Conservation (phyloP, 1,284 basidiomycete genomes). For the Mycosarcoma maydis region DNA sequence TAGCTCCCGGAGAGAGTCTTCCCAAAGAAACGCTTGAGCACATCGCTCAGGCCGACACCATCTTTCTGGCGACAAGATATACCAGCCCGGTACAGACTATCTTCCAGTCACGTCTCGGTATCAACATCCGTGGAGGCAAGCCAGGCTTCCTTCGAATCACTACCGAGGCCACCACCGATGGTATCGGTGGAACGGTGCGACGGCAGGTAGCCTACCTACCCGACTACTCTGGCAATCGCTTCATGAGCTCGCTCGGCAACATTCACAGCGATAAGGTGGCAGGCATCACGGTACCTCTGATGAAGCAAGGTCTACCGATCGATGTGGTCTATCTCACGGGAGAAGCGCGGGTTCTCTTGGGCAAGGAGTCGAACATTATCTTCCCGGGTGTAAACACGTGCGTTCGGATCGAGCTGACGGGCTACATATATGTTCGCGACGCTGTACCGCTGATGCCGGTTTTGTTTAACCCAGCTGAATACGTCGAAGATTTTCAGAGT, state of each 20-base stretch:
- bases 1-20: conserved; percentile 4
- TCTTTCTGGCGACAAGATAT: conserved; percentile 33
- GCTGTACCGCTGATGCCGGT: conserved; percentile 23
- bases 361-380: conserved; percentile 9
- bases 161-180: conserved; percentile 3
- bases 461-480: neutral
- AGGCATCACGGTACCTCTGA: conserved; percentile 24
- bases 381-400: conserved; percentile 23
- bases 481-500: conserved; percentile 16
- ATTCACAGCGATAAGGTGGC: conserved; percentile 33
- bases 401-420: conserved; percentile 25
- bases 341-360: conserved; percentile 23
- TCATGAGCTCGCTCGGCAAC: conserved; percentile 43
- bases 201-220: conserved; percentile 30
- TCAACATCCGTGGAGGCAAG: conserved; percentile 43
- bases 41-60: conserved; percentile 27
- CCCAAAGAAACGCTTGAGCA: conserved; percentile 19
- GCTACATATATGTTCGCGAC: conserved; percentile 30
- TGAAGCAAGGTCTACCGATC: conserved; percentile 27
- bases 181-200: too few relatives aligned
- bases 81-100: conserved; percentile 21
- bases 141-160: conserved; percentile 28
- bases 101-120: conserved; percentile 39
- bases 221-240: conserved; percentile 39
- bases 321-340: conserved; percentile 40